Base-by-base conservation (phyloP, 2,329 filamentous ascomycete genomes). In the Penicillium sp. region DNA sequence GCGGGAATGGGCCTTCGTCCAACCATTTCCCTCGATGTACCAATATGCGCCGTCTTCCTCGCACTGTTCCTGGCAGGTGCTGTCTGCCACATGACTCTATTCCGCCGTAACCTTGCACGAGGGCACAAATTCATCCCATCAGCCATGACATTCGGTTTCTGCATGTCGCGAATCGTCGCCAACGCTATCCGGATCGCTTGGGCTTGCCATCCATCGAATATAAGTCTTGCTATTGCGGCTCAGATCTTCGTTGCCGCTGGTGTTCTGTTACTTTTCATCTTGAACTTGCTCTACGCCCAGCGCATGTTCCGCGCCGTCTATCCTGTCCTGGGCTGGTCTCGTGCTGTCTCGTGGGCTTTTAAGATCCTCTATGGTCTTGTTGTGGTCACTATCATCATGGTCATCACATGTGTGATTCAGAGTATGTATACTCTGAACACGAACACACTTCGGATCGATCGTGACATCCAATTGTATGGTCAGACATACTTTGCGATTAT, bases 241-340 rank as follows among this genome's bases (percentile, higher is more conserved):
- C 79, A 79, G 59, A 82, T 94, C 66, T 86, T 94, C 63, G 83
- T 90, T 53, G 83, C 86, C 42, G 86, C 88, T 0, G 90, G 90
- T 40, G 85, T 92, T 14, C 69, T 95, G 32, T 72, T 95, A 7
- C 76, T 95, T 24, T 93, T 89, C 72, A 75, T 93, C 64, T 77
- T 91, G 72, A 94, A 96, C 74, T 74, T 95, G 40, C 75, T 94
- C 65, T 89, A 92, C 67, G 75, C 87, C 0, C 89, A 91, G 72
- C 85, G 91, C 43, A 80, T 96, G 24, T 72, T 94, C 16, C 83
- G 91, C 50, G 88, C 88, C 4, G 83, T 84, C 43, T 88, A 92
- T 65, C 89, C 90, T 0, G 67, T 70, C 2, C 68, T 90, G 31
- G 90, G 89, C 54, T 93, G 90, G 89, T 80, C 83, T 57, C 77